phyloP scores from a whole-genome alignment of 164 flowering plant species.

The Sextonia rubra region DNA sequence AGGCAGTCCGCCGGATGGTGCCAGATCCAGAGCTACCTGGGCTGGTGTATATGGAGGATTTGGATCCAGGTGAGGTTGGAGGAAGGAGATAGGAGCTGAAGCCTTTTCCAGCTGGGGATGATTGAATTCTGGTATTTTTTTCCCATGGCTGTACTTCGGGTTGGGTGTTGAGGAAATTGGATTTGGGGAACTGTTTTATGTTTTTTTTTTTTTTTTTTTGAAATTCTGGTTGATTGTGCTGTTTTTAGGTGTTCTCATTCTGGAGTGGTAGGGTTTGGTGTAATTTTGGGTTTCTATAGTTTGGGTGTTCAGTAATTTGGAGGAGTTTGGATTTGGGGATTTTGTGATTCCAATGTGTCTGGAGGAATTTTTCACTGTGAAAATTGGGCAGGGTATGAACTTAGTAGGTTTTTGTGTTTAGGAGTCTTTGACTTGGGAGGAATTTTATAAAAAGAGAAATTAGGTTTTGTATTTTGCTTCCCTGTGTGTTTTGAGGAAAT shows the following conservation, averaged over 20 bases:
- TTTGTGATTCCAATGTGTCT: background rate
- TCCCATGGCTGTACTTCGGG: background rate
- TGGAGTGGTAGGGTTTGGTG: too few relatives aligned
- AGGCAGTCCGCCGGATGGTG: slow-evolving; percentile 43
- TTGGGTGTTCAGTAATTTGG: background rate
- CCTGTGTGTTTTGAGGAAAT: background rate
- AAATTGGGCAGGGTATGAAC: background rate
- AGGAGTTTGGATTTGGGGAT: slow-evolving; percentile 6
- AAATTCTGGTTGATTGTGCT: slow-evolving; percentile 2
- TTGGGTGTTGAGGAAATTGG: slow-evolving; percentile 5
- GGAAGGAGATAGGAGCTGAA: slow-evolving; percentile 83
- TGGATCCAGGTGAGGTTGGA: slow-evolving; percentile 54
- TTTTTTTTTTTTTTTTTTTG: background rate
- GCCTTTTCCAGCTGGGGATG: slow-evolving; percentile 86
- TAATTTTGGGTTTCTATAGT: background rate
- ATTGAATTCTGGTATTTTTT: slow-evolving; percentile 40
- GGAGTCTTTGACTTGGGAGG: background rate
- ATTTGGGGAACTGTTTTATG: slow-evolving; percentile 12
- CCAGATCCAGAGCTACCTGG: slow-evolving; percentile 35
- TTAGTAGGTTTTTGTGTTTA: too few relatives aligned
- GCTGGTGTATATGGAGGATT: slow-evolving; percentile 42
- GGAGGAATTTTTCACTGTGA: background rate
- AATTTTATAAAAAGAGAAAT: too few relatives aligned
- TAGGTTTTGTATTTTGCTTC: background rate
- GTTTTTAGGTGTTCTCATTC: background rate